Percentiles rank a stretch among this genome's conserved stretches.
Evolutionary conservation across 805 yeast species (phyloP).

Genomic region (Ascoidea rubescens): DNA sequence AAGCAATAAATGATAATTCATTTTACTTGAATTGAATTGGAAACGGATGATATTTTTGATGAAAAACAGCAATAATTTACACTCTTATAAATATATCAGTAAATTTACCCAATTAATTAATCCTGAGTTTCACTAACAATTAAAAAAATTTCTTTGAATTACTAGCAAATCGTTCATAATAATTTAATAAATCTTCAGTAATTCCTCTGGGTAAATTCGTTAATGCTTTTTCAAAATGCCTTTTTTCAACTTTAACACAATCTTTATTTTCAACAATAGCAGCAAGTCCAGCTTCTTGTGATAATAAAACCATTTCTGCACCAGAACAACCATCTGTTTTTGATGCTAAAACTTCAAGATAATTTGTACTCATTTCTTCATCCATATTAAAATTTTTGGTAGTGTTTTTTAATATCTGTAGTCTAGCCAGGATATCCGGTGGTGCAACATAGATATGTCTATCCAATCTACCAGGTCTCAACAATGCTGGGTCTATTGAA

Average conservation of each 20-base stretch:
- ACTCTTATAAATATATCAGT: too few species aligned
- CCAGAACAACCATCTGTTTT: constrained; percentile 89
- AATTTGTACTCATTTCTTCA: constrained; percentile 24
- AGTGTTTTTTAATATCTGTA: constrained; percentile 61
- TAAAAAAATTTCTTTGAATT: too few species aligned
- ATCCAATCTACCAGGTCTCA: constrained; percentile 93
- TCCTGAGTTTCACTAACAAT: too few species aligned
- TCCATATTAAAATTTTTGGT: constrained; percentile 49
- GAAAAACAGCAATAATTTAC: too few species aligned
- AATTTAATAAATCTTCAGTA: constrained; percentile 71
- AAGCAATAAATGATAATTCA: too few species aligned
- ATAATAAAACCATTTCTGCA: constrained; percentile 81
- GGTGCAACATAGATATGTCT: constrained; percentile 88
- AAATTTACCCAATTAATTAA: too few species aligned
- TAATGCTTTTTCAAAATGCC: constrained; percentile 65
- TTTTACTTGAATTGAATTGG: too few species aligned
- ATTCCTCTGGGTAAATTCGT: constrained; percentile 61
- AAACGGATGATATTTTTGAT: too few species aligned
- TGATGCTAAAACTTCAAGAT: constrained; percentile 37
- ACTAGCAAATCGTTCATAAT: constrained; percentile 34
- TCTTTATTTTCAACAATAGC: constrained; percentile 73
- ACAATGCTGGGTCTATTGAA: constrained; percentile 79
- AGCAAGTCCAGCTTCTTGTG: constrained; percentile 93
- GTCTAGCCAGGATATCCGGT: constrained; percentile 71
- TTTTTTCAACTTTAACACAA: constrained; percentile 35